Percentiles rank a stretch among this genome's conserved stretches.
Conservation (phyloP, 345 rosid genomes). For the Theobroma cacao region DNA sequence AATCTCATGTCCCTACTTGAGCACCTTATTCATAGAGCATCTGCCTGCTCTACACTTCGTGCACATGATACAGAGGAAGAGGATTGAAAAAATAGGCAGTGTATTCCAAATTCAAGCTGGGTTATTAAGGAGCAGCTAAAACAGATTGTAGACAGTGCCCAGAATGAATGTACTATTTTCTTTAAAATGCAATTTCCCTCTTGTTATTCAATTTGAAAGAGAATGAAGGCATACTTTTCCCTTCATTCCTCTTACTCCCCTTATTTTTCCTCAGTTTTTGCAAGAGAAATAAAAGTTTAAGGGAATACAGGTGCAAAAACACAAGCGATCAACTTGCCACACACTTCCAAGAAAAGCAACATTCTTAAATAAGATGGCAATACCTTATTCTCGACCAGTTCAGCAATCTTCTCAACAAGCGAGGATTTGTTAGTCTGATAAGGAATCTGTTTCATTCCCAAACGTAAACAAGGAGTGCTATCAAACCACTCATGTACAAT, state of each 20-base stretch:
- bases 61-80: not conserved
- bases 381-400: constrained; percentile 93
- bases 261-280: not conserved
- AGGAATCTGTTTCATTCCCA: constrained; percentile 65
- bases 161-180: not conserved
- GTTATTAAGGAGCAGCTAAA: not conserved
- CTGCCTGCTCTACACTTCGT: not conserved
- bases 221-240: not conserved
- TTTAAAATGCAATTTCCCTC: not conserved
- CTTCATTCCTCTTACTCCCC: not conserved
- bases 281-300: not conserved
- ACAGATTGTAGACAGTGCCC: not conserved
- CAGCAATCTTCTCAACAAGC: constrained; percentile 95
- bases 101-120: not conserved
- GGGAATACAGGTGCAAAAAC: not conserved
- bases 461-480: constrained; percentile 5
- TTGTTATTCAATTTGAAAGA: not conserved
- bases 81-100: not conserved
- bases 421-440: constrained; percentile 90
- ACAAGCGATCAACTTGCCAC: not conserved
- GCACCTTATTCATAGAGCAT: not conserved
- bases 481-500: not conserved
- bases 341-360: not conserved
- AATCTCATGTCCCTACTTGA: not conserved
- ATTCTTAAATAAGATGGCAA: not conserved